phyloP scores from a whole-genome alignment of 2,329 filamentous ascomycete genomes.

The Fusarium chlamydosporum region DNA sequence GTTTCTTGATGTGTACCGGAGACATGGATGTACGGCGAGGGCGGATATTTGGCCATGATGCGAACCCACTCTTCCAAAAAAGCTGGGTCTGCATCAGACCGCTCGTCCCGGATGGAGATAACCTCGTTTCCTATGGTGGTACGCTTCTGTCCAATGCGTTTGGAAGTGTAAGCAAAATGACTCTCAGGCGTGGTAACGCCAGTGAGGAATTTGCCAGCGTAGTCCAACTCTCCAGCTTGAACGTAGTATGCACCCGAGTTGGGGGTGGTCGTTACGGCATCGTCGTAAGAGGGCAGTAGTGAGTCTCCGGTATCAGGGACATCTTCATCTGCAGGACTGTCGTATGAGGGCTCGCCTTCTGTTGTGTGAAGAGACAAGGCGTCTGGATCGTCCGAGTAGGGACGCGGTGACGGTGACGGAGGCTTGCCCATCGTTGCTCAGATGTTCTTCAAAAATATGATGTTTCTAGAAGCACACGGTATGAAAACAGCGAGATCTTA shows the following conservation, averaged over 20 bases:
- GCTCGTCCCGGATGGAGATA: constrained; percentile 23
- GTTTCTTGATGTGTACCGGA: constrained; percentile 34
- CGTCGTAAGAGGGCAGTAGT: constrained; percentile 12
- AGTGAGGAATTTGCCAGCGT: neutral
- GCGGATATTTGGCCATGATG: constrained; percentile 27
- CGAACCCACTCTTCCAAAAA: constrained; percentile 38
- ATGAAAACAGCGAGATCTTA: accelerated
- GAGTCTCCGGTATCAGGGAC: neutral
- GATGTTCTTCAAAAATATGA: accelerated
- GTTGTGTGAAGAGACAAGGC: constrained; percentile 44
- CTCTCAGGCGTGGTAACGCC: constrained; percentile 22
- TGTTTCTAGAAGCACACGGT: no score
- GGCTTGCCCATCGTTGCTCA: constrained; percentile 17
- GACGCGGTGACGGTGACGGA: neutral
- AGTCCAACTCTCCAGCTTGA: neutral
- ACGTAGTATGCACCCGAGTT: no score
- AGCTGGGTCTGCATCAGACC: constrained; percentile 32
- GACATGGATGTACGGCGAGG: constrained; percentile 44
- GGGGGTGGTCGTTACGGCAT: neutral
- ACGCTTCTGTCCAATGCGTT: constrained; percentile 36
- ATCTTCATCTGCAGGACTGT: constrained; percentile 20
- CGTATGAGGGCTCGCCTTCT: constrained; percentile 21
- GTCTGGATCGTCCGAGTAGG: constrained; percentile 40
- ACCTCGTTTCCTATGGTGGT: constrained; percentile 40
- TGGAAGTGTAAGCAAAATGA: constrained; percentile 25